Percentiles rank a stretch among this genome's conserved stretches.
Evolutionary conservation across 345 rosid genomes (phyloP).

Genomic region (Passiflora organensis): DNA sequence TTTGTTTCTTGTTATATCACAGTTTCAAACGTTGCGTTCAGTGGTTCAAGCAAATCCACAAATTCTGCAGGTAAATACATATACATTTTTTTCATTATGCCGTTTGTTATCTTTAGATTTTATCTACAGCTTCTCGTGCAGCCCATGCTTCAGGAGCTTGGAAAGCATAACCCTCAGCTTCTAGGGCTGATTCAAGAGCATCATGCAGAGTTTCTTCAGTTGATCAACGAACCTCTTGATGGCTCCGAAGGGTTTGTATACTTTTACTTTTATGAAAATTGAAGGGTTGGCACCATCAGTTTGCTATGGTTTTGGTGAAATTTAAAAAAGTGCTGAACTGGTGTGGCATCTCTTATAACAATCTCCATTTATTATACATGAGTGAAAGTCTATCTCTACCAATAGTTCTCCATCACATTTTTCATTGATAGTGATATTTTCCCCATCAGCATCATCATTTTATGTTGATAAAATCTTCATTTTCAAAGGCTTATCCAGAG

Average conservation of each 20-base stretch:
- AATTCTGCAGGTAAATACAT: slow-evolving; percentile 72
- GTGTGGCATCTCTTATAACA: no score
- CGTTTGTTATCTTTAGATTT: slow-evolving; percentile 1
- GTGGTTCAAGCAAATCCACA: slow-evolving; percentile 98
- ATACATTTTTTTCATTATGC: neutral
- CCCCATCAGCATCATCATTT: no score
- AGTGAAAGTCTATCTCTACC: no score
- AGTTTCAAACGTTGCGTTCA: slow-evolving; percentile 91
- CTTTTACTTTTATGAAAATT: neutral
- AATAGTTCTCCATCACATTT: no score
- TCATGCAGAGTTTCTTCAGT: slow-evolving; percentile 84
- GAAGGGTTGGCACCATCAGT: neutral
- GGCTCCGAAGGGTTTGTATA: slow-evolving; percentile 84
- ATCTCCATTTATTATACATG: no score
- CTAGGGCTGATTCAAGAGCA: slow-evolving; percentile 88
- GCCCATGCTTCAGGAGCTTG: slow-evolving; percentile 99
- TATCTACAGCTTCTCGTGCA: slow-evolving; percentile 31
- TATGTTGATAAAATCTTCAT: no score
- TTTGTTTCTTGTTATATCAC: slow-evolving; percentile 11
- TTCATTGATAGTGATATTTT: no score
- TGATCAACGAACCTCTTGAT: slow-evolving; percentile 89
- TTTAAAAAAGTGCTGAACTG: no score
- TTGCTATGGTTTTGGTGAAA: neutral
- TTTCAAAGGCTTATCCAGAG: no score
- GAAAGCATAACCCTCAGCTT: slow-evolving; percentile 96